Evolutionary conservation across 2,329 filamentous ascomycete genomes (phyloP), one percentile per base, ranked within the genome.

Genomic region (Dichotomopilus funicola): DNA sequence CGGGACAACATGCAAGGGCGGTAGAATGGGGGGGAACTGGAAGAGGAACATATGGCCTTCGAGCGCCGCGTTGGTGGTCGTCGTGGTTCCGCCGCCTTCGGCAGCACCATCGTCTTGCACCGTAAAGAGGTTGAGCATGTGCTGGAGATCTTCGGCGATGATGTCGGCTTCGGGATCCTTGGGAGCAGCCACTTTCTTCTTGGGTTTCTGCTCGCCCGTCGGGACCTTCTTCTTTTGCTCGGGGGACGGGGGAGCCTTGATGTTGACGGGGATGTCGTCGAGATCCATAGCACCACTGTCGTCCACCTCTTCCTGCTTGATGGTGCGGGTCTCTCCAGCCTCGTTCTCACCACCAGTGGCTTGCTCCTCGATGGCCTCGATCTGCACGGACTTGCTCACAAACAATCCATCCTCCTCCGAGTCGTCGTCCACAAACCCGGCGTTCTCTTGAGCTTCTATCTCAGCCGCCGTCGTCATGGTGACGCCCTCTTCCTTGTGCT

Each of bases 21-120:
- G 82, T 9, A 86, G 73, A 4, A 85, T 71, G 5, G 81, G 81
- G 42, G 83, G 83, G 61, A 86, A 80, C 62, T 86, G 83, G 70
- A 86, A 86, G 49, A 86, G 73, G 59, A 84, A 85, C 51, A 85
- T 67, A 40, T 80, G 75, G 27, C 82, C 81, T 46, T 83, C 80
- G 48, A 65, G 61, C 13, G 66, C 65, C 10, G 56, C 49, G 19
- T 55, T 58, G 46, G 19, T 48, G 63, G 51, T 59, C 2, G 41
- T 38, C 38, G 19, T 27, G 19, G 19, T 3, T 27, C 19, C 19
- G 19, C 55, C 47, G 33, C 51, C 49, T 11, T 57, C 57, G 45
- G 47, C 52, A 2, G 52, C 37, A 3, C 48, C 58, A 19, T 62
- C 58, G 6, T 62, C 60, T n/a, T 65, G 61, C 33, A 66, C 57